Base-by-base conservation (phyloP, 306 rosid genomes). In the Luffa aegyptiaca region DNA sequence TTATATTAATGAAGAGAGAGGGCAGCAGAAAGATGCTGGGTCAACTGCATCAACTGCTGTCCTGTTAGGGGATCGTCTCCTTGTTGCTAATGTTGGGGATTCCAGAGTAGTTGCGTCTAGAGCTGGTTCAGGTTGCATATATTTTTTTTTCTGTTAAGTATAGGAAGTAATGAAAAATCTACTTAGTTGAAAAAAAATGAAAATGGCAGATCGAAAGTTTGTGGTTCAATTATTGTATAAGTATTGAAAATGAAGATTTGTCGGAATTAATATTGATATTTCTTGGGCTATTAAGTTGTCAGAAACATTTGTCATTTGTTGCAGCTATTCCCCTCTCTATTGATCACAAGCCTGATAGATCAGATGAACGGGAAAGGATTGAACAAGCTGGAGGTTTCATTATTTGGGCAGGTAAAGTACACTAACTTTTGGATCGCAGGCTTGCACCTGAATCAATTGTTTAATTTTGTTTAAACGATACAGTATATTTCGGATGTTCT, bases 51-150 rank as follows among this genome's bases (percentile, higher is more conserved):
- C 97, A 80, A 91, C 97, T 69, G 97, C 97, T 62, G 68, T 93
- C 80, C 84, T 93, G 84, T 85, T 93, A 69, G 94, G 96, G 18
- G 94, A 91, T 58, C 88, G 94, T 65, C 81, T 93, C 78, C 86
- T 91, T 82, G 96, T 93, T 85, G 97, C 97, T 48, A 93, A 93
- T 88, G 97, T 93, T 73, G 97, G 97, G 63, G 97, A 93, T 91
- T 93, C 97, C 75, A 89, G 97, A 92, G 97, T 91, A 9, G 97
- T 93, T 78, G 96, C 92, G 48, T 79, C 84, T 65, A 87, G 97
- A 86, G 94, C 93, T 88, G 97, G 97, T 85, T 86, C 88, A 91
- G 97, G 97, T 93, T 83, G 77, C 81, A 46, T 36, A 13, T 66
- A 39, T 39, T 87, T 72, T 82, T 62, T 78, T 87, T 77, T 56